phyloP scores from a whole-genome alignment of 164 flowering plant genomes.

The Dillenia suffruticosa region DNA sequence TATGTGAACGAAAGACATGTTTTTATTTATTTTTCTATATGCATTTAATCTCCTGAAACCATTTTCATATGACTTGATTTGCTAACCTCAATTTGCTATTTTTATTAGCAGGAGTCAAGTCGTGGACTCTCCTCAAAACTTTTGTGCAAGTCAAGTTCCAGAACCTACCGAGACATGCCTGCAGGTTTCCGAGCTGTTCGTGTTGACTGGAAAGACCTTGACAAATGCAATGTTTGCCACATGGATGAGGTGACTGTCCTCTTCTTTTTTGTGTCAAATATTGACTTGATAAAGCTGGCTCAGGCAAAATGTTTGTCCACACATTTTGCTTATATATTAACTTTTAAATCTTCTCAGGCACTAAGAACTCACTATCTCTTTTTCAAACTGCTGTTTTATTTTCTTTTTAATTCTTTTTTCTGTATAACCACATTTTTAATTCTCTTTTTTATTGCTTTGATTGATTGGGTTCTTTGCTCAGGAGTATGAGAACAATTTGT shows the following conservation, averaged over 20 bases:
- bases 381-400: neutral
- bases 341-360: neutral
- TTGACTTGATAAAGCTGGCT: neutral
- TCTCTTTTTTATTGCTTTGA: neutral
- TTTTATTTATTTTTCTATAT: too few relatives aligned
- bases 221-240: conserved; percentile 94
- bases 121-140: conserved; percentile 33
- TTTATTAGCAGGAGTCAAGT: conserved; percentile 47
- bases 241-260: conserved; percentile 86
- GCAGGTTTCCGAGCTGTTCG: conserved; percentile 76
- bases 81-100: too few relatives aligned
- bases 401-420: neutral
- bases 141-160: conserved; percentile 33
- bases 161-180: conserved; percentile 37
- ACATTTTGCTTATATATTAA: neutral
- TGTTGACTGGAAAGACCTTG: conserved; percentile 92
- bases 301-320: neutral
- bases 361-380: too few relatives aligned
- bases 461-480: conserved; percentile 14
- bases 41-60: too few relatives aligned
- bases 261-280: neutral
- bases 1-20: too few relatives aligned
- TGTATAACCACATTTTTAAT: neutral
- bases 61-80: neutral
- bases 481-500: conserved; percentile 92